Percentiles rank a stretch among this genome's conserved stretches.
These are phyloP conservation scores for Stentor coeruleus DNA, from an alignment of 73 alveolate genomes.

Conservation along the genomic window DNA sequence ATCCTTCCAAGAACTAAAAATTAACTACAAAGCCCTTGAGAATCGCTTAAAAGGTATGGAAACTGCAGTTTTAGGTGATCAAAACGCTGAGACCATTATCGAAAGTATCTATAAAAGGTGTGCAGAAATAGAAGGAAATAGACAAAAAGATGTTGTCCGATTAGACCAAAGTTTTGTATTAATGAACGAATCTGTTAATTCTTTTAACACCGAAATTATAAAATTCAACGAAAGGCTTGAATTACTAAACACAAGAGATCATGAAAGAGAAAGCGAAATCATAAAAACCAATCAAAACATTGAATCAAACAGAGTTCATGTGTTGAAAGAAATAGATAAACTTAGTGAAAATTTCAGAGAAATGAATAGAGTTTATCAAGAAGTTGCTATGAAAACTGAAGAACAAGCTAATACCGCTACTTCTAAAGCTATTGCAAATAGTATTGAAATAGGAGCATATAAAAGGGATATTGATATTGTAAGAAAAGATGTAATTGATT, in stretches of 20 bases:
- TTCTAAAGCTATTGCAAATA: not conserved
- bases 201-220: not conserved
- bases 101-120: not conserved
- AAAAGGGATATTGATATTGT: not conserved
- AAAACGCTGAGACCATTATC: not conserved
- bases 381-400: not conserved
- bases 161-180: not conserved
- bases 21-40: not conserved
- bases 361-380: not conserved
- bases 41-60: not conserved
- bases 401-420: not conserved
- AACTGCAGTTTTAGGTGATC: not conserved
- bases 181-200: not conserved
- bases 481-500: not conserved
- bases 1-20: not conserved
- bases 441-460: not conserved
- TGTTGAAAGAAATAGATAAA: not conserved
- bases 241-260: not conserved
- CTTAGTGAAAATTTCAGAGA: not conserved
- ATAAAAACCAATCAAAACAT: not conserved
- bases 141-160: not conserved
- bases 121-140: conserved; percentile 4
- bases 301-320: not conserved
- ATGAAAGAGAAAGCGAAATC: conserved; percentile 12
- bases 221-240: not conserved